phyloP scores from a whole-genome alignment of 495 filamentous ascomycete species.

The Baudoinia panamericana region DNA sequence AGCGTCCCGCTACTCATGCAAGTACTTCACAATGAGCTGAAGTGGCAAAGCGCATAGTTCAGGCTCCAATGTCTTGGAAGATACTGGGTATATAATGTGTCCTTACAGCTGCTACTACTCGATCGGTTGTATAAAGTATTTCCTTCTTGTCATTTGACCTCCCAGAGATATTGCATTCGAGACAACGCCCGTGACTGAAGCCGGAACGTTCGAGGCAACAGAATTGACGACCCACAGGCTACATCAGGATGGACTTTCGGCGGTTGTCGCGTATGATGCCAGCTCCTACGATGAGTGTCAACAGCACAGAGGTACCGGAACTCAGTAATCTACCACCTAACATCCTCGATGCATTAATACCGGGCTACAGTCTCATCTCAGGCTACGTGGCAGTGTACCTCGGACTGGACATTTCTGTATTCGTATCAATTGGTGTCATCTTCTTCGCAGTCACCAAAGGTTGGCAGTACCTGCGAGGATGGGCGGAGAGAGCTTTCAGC shows the following conservation, averaged over 20 bases:
- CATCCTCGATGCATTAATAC: conserved; percentile 63
- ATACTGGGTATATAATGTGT: no score
- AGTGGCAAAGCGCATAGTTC: no score
- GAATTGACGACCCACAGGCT: no score
- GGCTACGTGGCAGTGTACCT: conserved; percentile 45
- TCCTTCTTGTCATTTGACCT: no score
- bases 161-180: no score
- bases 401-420: conserved; percentile 57
- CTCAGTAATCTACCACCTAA: conserved; percentile 23
- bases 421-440: conserved; percentile 49
- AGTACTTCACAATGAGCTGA: no score
- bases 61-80: no score
- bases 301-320: conserved; percentile 5
- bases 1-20: no score
- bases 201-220: no score
- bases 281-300: not conserved
- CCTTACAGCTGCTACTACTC: no score
- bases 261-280: conserved; percentile 9
- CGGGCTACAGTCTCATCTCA: conserved; percentile 56
- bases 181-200: no score
- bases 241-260: conserved; percentile 15
- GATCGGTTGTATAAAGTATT: no score
- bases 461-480: conserved; percentile 21
- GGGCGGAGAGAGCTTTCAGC: conserved; percentile 3
- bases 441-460: conserved; percentile 26